A percentile compares a stretch with the other conserved stretches of the same genome.
Conservation (phyloP, 495 filamentous ascomycete genomes). For the Penicillium robsamsonii region DNA sequence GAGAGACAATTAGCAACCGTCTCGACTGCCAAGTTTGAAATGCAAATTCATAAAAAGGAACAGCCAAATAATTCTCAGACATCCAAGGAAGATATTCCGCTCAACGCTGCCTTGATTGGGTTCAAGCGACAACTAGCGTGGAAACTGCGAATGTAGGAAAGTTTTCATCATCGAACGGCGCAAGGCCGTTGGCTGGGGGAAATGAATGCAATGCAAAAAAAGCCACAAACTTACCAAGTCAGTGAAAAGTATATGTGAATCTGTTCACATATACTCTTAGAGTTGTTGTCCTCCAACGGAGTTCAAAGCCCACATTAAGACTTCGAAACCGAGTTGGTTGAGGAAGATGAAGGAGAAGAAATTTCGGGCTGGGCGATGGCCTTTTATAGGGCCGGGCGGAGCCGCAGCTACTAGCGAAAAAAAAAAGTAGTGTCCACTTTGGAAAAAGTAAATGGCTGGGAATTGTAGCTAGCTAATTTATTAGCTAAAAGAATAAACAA, state of each 20-base stretch:
- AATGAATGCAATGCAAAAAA: conserved; percentile 4
- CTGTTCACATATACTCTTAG: not conserved
- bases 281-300: not conserved
- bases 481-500: not conserved
- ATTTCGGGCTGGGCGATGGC: conserved; percentile 23
- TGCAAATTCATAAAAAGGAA: conserved; percentile 19
- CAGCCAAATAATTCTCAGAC: conserved; percentile 43
- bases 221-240: conserved; percentile 25
- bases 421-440: conserved; percentile 9
- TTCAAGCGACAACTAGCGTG: conserved; percentile 53
- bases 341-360: conserved; percentile 30
- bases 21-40: conserved; percentile 8
- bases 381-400: conserved; percentile 40
- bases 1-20: conserved; percentile 25
- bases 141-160: conserved; percentile 56
- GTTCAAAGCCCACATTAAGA: conserved; percentile 16
- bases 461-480: not conserved
- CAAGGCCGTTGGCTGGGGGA: conserved; percentile 21
- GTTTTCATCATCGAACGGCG: conserved; percentile 48
- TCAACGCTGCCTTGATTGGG: conserved; percentile 46
- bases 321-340: conserved; percentile 10
- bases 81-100: conserved; percentile 54
- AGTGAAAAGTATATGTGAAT: conserved; percentile 13
- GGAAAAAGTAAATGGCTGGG: not conserved
- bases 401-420: conserved; percentile 38